Evolutionary conservation across 2,329 filamentous ascomycete species (phyloP).

Genomic region (Polytolypa hystricis): DNA sequence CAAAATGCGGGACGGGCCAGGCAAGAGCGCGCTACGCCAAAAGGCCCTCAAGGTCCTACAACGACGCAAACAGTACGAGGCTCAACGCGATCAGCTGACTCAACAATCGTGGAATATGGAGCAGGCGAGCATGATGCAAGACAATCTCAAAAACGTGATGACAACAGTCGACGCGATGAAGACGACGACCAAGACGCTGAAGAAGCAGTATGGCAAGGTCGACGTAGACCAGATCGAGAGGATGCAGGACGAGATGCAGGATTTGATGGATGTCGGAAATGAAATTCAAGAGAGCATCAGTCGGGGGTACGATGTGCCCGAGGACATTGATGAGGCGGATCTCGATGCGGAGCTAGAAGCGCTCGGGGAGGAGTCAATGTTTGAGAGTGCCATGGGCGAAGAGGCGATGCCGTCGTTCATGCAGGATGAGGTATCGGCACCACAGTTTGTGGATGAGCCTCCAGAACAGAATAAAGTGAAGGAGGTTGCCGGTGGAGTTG

Average conservation of each 20-base stretch:
- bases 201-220: constrained; percentile 92
- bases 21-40: constrained; percentile 82
- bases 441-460: constrained; percentile 85
- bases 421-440: constrained; percentile 72
- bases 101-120: constrained; percentile 99
- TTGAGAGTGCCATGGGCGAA: constrained; percentile 56
- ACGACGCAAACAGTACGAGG: constrained; percentile 87
- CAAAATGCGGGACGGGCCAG: constrained; percentile 92
- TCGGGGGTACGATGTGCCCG: constrained; percentile 84
- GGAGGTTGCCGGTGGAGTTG: constrained; percentile 52
- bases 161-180: constrained; percentile 96
- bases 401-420: constrained; percentile 70
- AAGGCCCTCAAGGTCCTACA: constrained; percentile 92
- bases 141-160: constrained; percentile 97
- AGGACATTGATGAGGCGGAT: constrained; percentile 94
- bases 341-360: constrained; percentile 94
- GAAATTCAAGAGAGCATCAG: constrained; percentile 95
- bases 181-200: constrained; percentile 85
- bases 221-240: constrained; percentile 95
- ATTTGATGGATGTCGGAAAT: constrained; percentile 93
- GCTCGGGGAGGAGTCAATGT: constrained; percentile 83
- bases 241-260: constrained; percentile 98
- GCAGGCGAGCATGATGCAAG: constrained; percentile 95
- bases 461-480: constrained; percentile 69
- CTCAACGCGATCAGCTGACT: constrained; percentile 85